Base-by-base conservation (phyloP, 805 yeast species). In the Teunomyces kruisii region DNA sequence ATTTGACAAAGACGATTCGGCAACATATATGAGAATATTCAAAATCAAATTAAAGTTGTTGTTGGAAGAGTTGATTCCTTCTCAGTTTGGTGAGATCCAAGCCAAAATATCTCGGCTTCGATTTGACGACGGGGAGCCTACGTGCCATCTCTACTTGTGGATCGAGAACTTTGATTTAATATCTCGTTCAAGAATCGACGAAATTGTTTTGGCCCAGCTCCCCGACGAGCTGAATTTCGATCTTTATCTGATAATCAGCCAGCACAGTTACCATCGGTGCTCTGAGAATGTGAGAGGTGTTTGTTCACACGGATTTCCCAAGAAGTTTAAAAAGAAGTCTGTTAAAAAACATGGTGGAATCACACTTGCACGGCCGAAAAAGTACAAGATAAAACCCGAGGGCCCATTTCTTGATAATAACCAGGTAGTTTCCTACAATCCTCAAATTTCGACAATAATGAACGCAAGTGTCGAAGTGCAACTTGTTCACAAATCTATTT, bases 301-400 rank as follows among this genome's bases (percentile, higher is more conserved):
- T 7, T 35, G 38, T 22, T 35, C 38, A 5, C 38, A 35, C n/a
- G 38, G 38, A 13, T 35, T 16, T 22, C 38, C 38, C 17, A 35
- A 35, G 19, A 35, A 35, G 13, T 35, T 35, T 14, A 35, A 22
- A 22, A 35, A 35, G 15, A 35, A 24, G 27, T 9, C 26, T 7
- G 22, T 12, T 3, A 35, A 35, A 9, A 35, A 35, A n/a, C 38
- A 22, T 22, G 38, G 38, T 17, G n/a, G 15, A 12, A 35, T 22
- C 8, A 35, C 26, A n/a, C 38, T 35, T 17, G 28, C 28, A 10
- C 38, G 38, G 16, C 16, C 16, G 3, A 35, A 35, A 9, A 35
- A 9, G 13, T 35, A 7, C 9, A 35, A 19, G 15, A 22, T 35
- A 17, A 35, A 35, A 13, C 38, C 15, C 9, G 38, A 35, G 22